Evolutionary conservation across 2,329 filamentous ascomycete genomes (phyloP).

Genomic region (Ascochyta rabiei): DNA sequence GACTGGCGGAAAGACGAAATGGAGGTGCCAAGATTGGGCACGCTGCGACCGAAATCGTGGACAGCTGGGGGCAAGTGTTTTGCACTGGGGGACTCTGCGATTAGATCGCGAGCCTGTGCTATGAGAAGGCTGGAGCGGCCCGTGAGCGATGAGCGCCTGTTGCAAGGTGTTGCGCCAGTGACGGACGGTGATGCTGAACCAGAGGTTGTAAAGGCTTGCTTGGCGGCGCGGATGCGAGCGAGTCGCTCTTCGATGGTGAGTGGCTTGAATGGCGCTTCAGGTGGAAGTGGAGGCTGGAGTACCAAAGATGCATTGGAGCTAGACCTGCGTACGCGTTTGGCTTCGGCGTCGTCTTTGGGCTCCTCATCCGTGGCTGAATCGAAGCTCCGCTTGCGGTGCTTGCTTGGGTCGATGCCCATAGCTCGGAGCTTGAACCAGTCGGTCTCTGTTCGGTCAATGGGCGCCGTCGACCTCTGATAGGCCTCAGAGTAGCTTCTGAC

Average conservation of each 20-base stretch:
- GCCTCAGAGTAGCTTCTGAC: slow-evolving; percentile 31
- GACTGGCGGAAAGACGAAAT: slow-evolving; percentile 20
- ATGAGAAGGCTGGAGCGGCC: slow-evolving; percentile 25
- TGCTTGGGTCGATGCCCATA: slow-evolving; percentile 52
- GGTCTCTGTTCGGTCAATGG: slow-evolving; percentile 54
- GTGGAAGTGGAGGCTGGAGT: slow-evolving; percentile 18
- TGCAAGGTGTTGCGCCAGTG: slow-evolving; percentile 10
- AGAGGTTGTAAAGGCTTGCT: slow-evolving; percentile 22
- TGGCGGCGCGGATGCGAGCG: slow-evolving; percentile 31
- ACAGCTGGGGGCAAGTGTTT: slow-evolving; percentile 15
- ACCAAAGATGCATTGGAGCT: slow-evolving; percentile 15
- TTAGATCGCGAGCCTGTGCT: slow-evolving; percentile 22
- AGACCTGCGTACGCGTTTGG: slow-evolving; percentile 31
- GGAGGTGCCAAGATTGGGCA: slow-evolving; percentile 28
- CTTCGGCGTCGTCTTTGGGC: slow-evolving; percentile 22
- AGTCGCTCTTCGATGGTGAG: slow-evolving; percentile 29
- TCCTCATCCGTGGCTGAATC: slow-evolving; percentile 35
- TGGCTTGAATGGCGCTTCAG: slow-evolving; percentile 1
- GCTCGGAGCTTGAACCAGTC: slow-evolving; percentile 60
- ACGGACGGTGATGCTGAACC: slow-evolving; percentile 14
- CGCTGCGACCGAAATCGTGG: slow-evolving; percentile 37
- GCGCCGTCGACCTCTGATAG: slow-evolving; percentile 31
- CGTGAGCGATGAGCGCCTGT: slow-evolving; percentile 20
- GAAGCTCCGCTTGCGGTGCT: slow-evolving; percentile 40
- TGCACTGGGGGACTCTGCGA: slow-evolving; percentile 14